Conservation (phyloP, 768 basidiomycete genomes). For the Tricholoma sp. region DNA sequence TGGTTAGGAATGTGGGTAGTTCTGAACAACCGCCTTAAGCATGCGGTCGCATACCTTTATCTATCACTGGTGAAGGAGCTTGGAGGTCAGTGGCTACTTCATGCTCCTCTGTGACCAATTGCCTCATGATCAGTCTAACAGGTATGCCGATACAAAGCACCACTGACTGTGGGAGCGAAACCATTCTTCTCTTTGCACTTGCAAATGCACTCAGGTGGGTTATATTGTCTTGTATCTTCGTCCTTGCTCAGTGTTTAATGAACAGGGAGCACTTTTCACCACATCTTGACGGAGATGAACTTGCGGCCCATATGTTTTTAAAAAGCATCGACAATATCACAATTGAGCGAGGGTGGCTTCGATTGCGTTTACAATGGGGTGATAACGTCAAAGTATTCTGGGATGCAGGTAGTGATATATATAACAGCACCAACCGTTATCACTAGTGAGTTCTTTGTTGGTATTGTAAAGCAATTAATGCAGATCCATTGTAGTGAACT, state of each 20-base stretch:
- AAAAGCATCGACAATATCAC: neutral
- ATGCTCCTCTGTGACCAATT: too few relatives aligned
- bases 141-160: conserved; percentile 27
- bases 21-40: neutral
- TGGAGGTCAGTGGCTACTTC: neutral
- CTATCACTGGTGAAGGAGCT: neutral
- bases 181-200: conserved; percentile 19
- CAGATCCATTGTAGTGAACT: conserved; percentile 15
- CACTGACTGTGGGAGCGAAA: conserved; percentile 29
- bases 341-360: conserved; percentile 10
- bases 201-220: conserved; percentile 22
- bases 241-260: too few relatives aligned
- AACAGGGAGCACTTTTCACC: conserved; percentile 17
- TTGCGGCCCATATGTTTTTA: neutral
- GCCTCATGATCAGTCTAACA: neutral
- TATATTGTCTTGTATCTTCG: too few relatives aligned
- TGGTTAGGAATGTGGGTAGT: conserved; percentile 1
- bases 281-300: conserved; percentile 5
- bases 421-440: conserved; percentile 1
- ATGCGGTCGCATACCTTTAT: neutral
- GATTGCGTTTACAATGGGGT: conserved; percentile 22
- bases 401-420: conserved; percentile 15
- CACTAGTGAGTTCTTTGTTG: neutral
- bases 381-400: conserved; percentile 23
- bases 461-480: neutral